phyloP scores from a whole-genome alignment of 2,329 filamentous ascomycete species.

The Aureobasidium pullulans region DNA sequence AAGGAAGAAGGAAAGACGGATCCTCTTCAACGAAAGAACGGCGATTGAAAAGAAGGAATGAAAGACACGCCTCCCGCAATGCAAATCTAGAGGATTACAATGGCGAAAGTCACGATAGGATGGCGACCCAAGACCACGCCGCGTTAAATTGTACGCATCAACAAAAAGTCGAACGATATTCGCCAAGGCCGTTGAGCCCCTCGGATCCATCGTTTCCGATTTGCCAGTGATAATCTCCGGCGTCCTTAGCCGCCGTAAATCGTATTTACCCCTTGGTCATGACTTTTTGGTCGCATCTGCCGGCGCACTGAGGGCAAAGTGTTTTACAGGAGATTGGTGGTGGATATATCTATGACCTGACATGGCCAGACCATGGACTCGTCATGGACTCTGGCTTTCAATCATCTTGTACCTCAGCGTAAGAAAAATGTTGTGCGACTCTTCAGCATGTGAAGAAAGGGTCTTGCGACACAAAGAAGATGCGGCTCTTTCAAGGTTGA shows the following conservation, averaged over 20 bases:
- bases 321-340: neutral
- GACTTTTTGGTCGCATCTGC: neutral
- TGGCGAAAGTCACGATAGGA: neutral
- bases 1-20: neutral
- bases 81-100: neutral
- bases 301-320: neutral
- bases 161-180: constrained; percentile 11
- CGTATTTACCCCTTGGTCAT: constrained; percentile 1
- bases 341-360: neutral
- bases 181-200: neutral
- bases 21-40: neutral
- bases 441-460: neutral
- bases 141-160: constrained; percentile 6
- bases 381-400: neutral
- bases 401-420: neutral
- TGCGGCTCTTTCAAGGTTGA: neutral
- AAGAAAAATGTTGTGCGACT: neutral
- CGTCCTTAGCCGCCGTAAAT: neutral
- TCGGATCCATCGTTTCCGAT: constrained; percentile 1
- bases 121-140: neutral
- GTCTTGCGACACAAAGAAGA: neutral
- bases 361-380: neutral
- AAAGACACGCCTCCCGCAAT: neutral
- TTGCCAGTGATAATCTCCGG: constrained; percentile 5
- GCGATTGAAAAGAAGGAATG: constrained; percentile 4